phyloP scores from a whole-genome alignment of 2,329 filamentous ascomycete species.

The Cryphonectria nitschkei region DNA sequence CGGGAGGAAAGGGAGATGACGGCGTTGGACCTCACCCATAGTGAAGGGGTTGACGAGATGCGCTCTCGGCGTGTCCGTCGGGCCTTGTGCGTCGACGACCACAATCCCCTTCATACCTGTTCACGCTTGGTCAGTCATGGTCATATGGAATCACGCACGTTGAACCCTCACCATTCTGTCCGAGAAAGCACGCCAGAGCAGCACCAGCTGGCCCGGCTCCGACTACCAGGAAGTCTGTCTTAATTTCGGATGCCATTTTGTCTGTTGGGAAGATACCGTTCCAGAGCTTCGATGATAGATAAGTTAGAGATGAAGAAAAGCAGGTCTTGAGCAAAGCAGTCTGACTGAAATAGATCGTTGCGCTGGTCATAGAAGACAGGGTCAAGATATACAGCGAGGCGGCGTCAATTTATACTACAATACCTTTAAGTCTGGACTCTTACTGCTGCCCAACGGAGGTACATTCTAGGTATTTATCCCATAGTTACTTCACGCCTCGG shows the following conservation, averaged over 20 bases:
- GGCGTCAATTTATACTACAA: not conserved
- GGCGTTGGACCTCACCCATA: slow-evolving; percentile 9
- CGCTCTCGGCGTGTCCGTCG: slow-evolving; percentile 25
- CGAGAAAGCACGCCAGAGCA: slow-evolving; percentile 24
- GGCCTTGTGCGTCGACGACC: slow-evolving; percentile 14
- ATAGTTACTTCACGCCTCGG: too few relatives aligned
- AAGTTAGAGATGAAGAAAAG: not conserved
- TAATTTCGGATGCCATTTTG: slow-evolving; percentile 10
- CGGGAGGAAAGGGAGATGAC: not conserved
- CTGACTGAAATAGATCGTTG: not conserved
- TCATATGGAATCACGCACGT: not conserved
- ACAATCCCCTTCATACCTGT: slow-evolving; percentile 24
- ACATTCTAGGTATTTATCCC: too few relatives aligned
- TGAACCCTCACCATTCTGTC: slow-evolving; percentile 20
- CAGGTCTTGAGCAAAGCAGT: not conserved
- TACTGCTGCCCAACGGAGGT: not conserved
- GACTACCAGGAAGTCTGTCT: slow-evolving; percentile 29
- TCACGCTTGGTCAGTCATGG: not conserved
- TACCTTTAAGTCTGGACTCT: not conserved
- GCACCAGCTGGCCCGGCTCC: slow-evolving; percentile 23
- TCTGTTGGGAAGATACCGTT: too few relatives aligned
- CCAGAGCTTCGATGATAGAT: not conserved
- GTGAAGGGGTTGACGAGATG: slow-evolving; percentile 27
- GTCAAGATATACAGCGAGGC: not conserved
- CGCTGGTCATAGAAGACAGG: not conserved